Evolutionary conservation across 176 grass and related monocot genomes (phyloP), one percentile per base, ranked within the genome.

Genomic region (Musa beccarii): DNA sequence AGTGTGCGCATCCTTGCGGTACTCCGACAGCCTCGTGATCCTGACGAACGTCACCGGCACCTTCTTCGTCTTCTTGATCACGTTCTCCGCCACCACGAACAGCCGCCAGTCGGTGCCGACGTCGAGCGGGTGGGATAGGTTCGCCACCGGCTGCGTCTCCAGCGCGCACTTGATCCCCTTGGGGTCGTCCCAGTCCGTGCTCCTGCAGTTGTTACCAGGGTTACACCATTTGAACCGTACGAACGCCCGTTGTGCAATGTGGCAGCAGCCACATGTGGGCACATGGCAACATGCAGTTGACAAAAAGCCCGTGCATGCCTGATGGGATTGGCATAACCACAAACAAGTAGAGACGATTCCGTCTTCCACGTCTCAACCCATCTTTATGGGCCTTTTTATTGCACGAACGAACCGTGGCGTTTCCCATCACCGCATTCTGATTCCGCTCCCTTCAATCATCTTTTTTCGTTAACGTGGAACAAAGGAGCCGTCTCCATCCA

Each of bases 1-100:
- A 11, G 89, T 91, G 66, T 91, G 89, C 22, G 85, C 89, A 66
- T 91, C 89, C 75, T 91, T 91, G 62, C 89, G 79, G 19, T 81
- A 79, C 67, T 91, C 89, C 67, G 89, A 91, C 14, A 91, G 52
- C 53, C 79, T 85, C 8, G 89, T 91, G 74, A 91, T 87, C 75
- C 81, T 79, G 15, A 91, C 85, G 17, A 85, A 82, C 16, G 79
- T 76, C 8, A 91, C 89, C 11, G 82, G 54, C 29, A 87, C 73
- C 26, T 75, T 59, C 54, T 20, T 75, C 54, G 34, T 43, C 16
- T 43, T 49, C 49, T 43, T 20, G 16, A 71, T 0, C 69, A 71
- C 69, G 2, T 52, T 14, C 49, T 71, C 69, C 9, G 69, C 69
- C 49, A 71, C 69, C 49, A 8, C 34, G 69, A 71, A 71, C 69